Percentiles rank a stretch among this genome's conserved stretches.
Conservation (phyloP, 768 basidiomycete genomes). For the Lactarius sp. region DNA sequence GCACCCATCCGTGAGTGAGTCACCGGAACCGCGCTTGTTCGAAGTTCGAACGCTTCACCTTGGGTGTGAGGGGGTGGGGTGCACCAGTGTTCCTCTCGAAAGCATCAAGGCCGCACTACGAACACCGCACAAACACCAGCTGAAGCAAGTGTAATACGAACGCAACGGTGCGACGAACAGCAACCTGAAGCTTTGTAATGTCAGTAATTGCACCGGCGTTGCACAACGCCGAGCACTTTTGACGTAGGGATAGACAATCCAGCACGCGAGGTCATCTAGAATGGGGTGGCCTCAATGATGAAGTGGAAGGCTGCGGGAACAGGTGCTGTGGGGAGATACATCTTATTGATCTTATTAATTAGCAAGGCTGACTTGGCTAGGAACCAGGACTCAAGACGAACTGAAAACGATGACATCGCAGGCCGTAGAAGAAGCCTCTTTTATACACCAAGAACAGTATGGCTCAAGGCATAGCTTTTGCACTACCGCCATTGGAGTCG, state of each 20-base stretch:
- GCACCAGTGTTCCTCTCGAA: background rate
- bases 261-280: background rate
- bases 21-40: conserved; percentile 3
- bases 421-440: too few relatives aligned
- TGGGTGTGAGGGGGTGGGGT: conserved; percentile 1
- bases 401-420: too few relatives aligned
- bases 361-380: background rate
- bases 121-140: too few relatives aligned
- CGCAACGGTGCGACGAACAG: too few relatives aligned
- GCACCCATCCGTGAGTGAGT: conserved; percentile 5
- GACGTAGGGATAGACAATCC: background rate
- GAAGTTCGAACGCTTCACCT: background rate
- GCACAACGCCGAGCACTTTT: background rate
- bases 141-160: too few relatives aligned
- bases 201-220: background rate
- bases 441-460: too few relatives aligned
- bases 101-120: too few relatives aligned
- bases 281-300: background rate
- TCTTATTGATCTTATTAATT: background rate
- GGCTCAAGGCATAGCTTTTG: too few relatives aligned
- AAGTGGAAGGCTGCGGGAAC: background rate
- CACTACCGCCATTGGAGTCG: too few relatives aligned
- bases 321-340: background rate
- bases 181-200: too few relatives aligned
- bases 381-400: too few relatives aligned